Evolutionary conservation across 805 yeast species (phyloP).

Genomic region (Scheffersomyces coipomensis): DNA sequence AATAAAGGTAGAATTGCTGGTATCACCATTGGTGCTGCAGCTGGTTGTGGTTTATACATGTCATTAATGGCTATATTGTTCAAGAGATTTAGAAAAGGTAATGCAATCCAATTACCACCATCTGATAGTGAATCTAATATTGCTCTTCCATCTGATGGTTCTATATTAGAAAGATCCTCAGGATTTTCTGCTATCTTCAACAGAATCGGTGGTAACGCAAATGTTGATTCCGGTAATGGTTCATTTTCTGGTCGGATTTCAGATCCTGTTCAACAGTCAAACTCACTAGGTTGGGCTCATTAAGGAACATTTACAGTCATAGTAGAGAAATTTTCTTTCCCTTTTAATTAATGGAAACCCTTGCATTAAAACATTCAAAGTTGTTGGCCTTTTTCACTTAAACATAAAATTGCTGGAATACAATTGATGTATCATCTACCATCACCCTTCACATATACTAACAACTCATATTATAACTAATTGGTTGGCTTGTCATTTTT

Average conservation of each 20-base stretch:
- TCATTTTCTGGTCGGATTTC: slow-evolving; percentile 47
- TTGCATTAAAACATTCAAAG: no score
- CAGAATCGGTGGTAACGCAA: slow-evolving; percentile 17
- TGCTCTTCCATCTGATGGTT: slow-evolving; percentile 17
- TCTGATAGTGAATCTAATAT: slow-evolving; percentile 39
- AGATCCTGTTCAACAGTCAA: slow-evolving; percentile 67
- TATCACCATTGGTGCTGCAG: slow-evolving; percentile 77
- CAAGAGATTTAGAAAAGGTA: slow-evolving; percentile 47
- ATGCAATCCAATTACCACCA: slow-evolving; percentile 36
- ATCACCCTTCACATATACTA: no score
- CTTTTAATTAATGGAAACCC: no score
- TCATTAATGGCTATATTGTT: slow-evolving; percentile 56
- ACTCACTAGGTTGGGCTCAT: slow-evolving; percentile 66
- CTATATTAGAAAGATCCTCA: slow-evolving; percentile 14
- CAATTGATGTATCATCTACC: no score
- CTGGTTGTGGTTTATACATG: slow-evolving; percentile 70
- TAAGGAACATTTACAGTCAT: no score
- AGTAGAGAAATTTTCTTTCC: no score
- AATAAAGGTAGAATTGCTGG: slow-evolving; percentile 60
- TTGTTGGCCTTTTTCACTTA: no score
- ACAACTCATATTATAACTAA: no score
- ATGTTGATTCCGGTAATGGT: slow-evolving; percentile 11
- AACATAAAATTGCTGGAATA: no score
- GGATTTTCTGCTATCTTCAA: slow-evolving; percentile 29
- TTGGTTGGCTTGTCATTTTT: no score